Evolutionary conservation across 352 stramenopile genomes (phyloP), one percentile per base, ranked within the genome.

Genomic region (Globisporangium middletonii): DNA sequence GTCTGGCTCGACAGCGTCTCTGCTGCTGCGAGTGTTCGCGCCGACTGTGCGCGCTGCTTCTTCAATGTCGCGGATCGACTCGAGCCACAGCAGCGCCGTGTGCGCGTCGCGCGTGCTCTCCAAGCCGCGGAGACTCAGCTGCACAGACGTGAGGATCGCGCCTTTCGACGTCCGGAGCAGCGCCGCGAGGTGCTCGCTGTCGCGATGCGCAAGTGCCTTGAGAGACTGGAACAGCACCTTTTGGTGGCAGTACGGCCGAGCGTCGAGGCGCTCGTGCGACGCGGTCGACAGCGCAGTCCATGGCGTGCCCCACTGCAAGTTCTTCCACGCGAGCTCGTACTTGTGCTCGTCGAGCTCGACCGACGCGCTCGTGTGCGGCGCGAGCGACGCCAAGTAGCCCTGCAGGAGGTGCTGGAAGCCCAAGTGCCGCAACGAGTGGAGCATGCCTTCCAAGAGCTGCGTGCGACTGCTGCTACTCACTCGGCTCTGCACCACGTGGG

Each of bases 321-420:
- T 82, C 50, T 86, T 89, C 86, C 86, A 95, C 1, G 83, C 82
- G 23, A 89, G 61, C 55, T 92, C 74, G 57, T 87, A 95, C 30
- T 82, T 79, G 60, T 88, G 72, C 44, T 91, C 73, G 12, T 75
- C 59, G 11, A 77, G 53, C 62, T 64, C 61, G 13, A 54, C 23
- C 0, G 61, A 64, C 23, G 58, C 47, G 9, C 38, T 27, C 8
- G 27, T 28, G 6, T 18, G 12, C 23, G 59, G n/a, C 23, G 42
- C 9, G 42, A 52, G 35, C 5, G 72, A 82, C 27, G 75, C 51
- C 23, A 89, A 57, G 43, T 88, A 87, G 8, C 72, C 68, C 19
- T 83, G 55, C 3, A 94, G 59, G 46, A 94, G 61, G 59, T 91
- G 68, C n/a, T 88, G 73, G 50, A 90, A 94, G 0, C 86, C 86